Conservation (phyloP, 2,329 filamentous ascomycete species). For the Colletotrichum abscissum region DNA sequence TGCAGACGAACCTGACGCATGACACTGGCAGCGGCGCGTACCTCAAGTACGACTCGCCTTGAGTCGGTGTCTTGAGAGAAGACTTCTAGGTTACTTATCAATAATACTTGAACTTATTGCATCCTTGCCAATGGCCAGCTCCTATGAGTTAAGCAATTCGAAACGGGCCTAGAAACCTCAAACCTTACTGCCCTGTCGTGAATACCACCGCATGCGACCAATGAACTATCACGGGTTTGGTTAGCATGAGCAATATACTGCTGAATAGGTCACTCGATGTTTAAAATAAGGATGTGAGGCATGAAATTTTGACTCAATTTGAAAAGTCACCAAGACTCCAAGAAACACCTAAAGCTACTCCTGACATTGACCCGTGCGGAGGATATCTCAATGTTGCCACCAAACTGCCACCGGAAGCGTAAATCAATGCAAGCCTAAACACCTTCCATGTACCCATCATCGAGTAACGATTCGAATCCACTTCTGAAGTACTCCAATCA, state of each 20-base stretch:
- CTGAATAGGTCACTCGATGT: too few relatives aligned
- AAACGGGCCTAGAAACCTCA: too few relatives aligned
- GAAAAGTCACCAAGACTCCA: not conserved
- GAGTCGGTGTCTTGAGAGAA: too few relatives aligned
- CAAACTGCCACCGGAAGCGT: not conserved
- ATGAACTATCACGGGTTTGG: too few relatives aligned
- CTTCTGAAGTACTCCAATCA: too few relatives aligned
- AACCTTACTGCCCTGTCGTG: too few relatives aligned
- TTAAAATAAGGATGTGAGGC: not conserved
- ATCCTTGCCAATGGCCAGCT: too few relatives aligned
- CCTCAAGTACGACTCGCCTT: slow-evolving; percentile 13
- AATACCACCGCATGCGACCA: too few relatives aligned
- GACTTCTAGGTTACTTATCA: too few relatives aligned
- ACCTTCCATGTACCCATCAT: not conserved
- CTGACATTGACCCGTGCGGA: not conserved
- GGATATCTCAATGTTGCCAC: not conserved
- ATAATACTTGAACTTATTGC: too few relatives aligned
- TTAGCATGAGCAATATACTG: too few relatives aligned
- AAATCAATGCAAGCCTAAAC: not conserved
- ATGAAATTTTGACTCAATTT: not conserved
- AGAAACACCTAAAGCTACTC: not conserved
- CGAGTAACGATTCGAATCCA: not conserved
- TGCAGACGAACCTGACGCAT: slow-evolving; percentile 63
- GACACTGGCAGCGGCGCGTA: slow-evolving; percentile 29
- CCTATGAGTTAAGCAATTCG: too few relatives aligned